Percentiles rank a stretch among this genome's conserved stretches.
Evolutionary conservation across 495 filamentous ascomycete species (phyloP).

Genomic region (Tricharina praecox): DNA sequence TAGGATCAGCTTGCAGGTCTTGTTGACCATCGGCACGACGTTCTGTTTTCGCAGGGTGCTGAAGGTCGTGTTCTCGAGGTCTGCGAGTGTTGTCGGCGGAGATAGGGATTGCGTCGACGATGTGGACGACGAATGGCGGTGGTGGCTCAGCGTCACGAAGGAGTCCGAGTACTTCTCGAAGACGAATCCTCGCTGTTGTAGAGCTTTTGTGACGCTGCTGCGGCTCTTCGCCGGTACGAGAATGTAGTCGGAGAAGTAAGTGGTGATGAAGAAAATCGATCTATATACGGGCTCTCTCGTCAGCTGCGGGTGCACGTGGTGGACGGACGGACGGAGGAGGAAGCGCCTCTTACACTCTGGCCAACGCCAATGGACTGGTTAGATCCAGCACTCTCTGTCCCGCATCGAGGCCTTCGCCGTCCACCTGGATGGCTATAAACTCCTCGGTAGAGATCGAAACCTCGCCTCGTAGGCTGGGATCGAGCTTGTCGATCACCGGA

Average conservation of each 20-base stretch:
- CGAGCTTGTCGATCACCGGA: slow-evolving; percentile 43
- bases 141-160: slow-evolving; percentile 45
- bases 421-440: slow-evolving; percentile 76
- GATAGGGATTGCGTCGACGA: slow-evolving; percentile 49
- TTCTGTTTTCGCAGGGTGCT: slow-evolving; percentile 51
- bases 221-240: slow-evolving; percentile 65
- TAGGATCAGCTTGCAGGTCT: slow-evolving; percentile 54
- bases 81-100: slow-evolving; percentile 53
- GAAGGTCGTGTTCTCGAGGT: slow-evolving; percentile 73
- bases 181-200: slow-evolving; percentile 70
- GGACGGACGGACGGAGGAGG: too few relatives aligned
- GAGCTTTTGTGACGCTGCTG: slow-evolving; percentile 51
- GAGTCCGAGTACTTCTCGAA: slow-evolving; percentile 49
- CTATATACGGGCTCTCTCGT: slow-evolving; percentile 31
- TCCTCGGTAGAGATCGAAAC: slow-evolving; percentile 65
- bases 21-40: slow-evolving; percentile 55
- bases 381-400: slow-evolving; percentile 87
- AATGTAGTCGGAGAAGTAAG: slow-evolving; percentile 95
- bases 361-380: slow-evolving; percentile 76
- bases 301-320: too few relatives aligned
- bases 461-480: slow-evolving; percentile 32
- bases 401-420: slow-evolving; percentile 74
- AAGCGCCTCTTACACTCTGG: slow-evolving; percentile 77
- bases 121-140: slow-evolving; percentile 34
- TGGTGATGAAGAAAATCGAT: slow-evolving; percentile 95